Evolutionary conservation across 208 protist species (phyloP).

Genomic region (Angomonas deanei): DNA sequence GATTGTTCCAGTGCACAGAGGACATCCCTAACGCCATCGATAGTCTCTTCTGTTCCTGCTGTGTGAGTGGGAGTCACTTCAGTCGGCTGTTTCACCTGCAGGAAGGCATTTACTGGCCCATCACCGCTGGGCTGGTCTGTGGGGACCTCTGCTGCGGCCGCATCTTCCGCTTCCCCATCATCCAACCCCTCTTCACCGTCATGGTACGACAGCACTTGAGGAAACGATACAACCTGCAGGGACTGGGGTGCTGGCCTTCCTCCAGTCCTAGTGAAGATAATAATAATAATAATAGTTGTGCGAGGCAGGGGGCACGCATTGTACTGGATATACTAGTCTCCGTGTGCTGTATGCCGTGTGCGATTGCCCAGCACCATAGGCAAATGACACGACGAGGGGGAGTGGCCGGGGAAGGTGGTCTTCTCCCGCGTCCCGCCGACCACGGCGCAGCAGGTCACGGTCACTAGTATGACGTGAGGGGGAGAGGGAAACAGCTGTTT

Average conservation of each 20-base stretch:
- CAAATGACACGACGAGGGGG: constrained; percentile 27
- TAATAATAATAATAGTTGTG: not conserved
- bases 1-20: constrained; percentile 14
- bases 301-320: not conserved
- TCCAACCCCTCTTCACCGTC: constrained; percentile 9
- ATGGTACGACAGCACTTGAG: constrained; percentile 14
- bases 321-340: constrained; percentile 11
- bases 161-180: not conserved
- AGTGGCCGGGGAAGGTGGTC: constrained; percentile 24
- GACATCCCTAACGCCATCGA: constrained; percentile 13
- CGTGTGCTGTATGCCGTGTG: constrained; percentile 20
- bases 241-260: not conserved
- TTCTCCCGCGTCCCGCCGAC: constrained; percentile 12
- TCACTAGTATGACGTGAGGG: no score
- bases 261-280: not conserved
- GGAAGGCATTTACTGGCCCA: constrained; percentile 10
- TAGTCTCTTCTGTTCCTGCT: constrained; percentile 19
- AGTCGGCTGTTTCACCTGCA: constrained; percentile 10
- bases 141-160: constrained; percentile 10
- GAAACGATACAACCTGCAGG: constrained; percentile 17
- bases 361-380: constrained; percentile 33
- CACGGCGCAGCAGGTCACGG: not conserved
- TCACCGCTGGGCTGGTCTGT: constrained; percentile 16
- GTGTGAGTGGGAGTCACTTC: constrained; percentile 14
- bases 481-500: no score